Conservation (phyloP, 2,329 filamentous ascomycete species). For the Neurospora sp. region DNA sequence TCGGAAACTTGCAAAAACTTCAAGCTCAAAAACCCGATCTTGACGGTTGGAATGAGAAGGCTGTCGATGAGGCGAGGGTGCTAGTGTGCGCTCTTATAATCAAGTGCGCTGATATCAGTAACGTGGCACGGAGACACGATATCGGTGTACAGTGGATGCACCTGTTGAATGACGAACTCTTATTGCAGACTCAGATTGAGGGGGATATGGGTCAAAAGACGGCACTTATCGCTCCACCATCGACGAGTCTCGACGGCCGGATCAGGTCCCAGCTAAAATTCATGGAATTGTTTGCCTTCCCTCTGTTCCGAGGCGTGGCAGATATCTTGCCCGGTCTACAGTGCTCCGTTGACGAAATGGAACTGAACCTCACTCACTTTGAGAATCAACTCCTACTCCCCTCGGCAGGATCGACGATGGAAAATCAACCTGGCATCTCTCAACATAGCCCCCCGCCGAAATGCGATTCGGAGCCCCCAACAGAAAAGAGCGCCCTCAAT, state of each 20-base stretch:
- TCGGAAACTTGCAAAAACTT: constrained; percentile 72
- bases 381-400: constrained; percentile 26
- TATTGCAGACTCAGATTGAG: constrained; percentile 88
- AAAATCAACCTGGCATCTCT: not conserved
- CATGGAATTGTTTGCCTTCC: constrained; percentile 91
- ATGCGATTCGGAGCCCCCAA: constrained; percentile 19
- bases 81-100: constrained; percentile 86
- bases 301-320: constrained; percentile 79
- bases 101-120: constrained; percentile 98
- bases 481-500: constrained; percentile 19
- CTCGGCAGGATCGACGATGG: not conserved
- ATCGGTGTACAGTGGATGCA: constrained; percentile 83
- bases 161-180: constrained; percentile 91
- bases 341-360: constrained; percentile 75
- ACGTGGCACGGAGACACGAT: constrained; percentile 79
- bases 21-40: constrained; percentile 55
- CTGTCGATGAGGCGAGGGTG: constrained; percentile 65
- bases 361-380: constrained; percentile 67
- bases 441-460: constrained; percentile 22
- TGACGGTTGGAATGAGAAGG: constrained; percentile 67
- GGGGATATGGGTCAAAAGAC: constrained; percentile 76
- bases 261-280: constrained; percentile 87
- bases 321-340: constrained; percentile 77
- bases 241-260: constrained; percentile 73
- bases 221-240: constrained; percentile 74